A percentile compares a stretch with the other conserved stretches of the same genome.
These are phyloP conservation scores for Azolla pinnata DNA, from an alignment of 75 land plant species.

Conservation along the genomic window DNA sequence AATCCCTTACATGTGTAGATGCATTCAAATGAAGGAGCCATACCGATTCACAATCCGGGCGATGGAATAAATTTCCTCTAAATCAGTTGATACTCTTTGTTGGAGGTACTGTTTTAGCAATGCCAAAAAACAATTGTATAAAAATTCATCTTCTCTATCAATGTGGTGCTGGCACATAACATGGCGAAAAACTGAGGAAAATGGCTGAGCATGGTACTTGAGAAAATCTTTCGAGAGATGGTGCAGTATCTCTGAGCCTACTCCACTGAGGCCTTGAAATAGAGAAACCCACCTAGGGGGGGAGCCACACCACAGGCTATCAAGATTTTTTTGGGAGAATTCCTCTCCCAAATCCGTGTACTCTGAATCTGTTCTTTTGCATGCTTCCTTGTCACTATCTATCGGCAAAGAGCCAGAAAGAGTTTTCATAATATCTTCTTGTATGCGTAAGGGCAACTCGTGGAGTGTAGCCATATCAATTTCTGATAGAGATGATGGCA, in stretches of 20 bases:
- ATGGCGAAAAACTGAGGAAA: slow-evolving; percentile 36
- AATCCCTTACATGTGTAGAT: too few relatives aligned
- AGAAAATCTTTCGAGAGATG: slow-evolving; percentile 24
- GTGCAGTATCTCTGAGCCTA: slow-evolving; percentile 11
- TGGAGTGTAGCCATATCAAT: slow-evolving; percentile 36
- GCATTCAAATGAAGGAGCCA: too few relatives aligned
- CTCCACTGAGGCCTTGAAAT: not conserved
- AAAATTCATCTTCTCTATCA: slow-evolving; percentile 1
- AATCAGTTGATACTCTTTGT: slow-evolving; percentile 30
- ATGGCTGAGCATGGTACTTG: not conserved
- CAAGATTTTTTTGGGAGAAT: not conserved
- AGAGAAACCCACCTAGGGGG: slow-evolving; percentile 51
- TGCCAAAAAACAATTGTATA: slow-evolving; percentile 16
- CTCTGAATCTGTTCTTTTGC: not conserved
- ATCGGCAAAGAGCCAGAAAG: not conserved
- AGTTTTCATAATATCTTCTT: slow-evolving; percentile 22
- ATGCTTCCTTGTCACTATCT: not conserved
- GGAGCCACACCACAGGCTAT: slow-evolving; percentile 42
- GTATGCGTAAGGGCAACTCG: slow-evolving; percentile 34
- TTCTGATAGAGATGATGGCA: slow-evolving; percentile 40
- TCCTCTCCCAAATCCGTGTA: not conserved
- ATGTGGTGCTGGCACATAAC: slow-evolving; percentile 7
- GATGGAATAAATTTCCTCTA: slow-evolving; percentile 46
- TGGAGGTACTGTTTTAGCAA: slow-evolving; percentile 39
- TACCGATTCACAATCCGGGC: slow-evolving; percentile 46